These are phyloP conservation scores for Akanthomyces dipterigenus DNA, from an alignment of 2,329 filamentous ascomycete genomes.

Conservation along the genomic window DNA sequence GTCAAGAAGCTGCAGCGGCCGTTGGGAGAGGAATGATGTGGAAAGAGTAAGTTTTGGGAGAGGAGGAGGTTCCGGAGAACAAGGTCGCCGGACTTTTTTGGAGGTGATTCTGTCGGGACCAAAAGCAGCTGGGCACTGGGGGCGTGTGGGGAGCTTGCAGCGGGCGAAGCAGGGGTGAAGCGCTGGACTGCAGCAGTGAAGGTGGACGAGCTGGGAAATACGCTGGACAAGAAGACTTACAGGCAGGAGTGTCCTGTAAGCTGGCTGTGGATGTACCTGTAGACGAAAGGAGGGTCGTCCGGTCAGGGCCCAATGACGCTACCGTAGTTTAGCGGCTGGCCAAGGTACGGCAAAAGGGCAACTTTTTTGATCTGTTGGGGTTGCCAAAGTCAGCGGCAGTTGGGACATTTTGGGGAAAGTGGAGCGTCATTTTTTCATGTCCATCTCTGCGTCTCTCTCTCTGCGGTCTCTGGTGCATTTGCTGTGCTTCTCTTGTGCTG, in stretches of 20 bases:
- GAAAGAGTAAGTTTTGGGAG: background rate
- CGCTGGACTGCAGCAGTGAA: background rate
- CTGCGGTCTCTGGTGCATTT: background rate
- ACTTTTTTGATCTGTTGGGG: constrained; percentile 9
- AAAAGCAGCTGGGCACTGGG: background rate
- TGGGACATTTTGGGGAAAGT: constrained; percentile 6
- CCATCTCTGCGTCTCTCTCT: background rate
- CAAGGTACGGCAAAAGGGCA: background rate
- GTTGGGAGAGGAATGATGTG: background rate
- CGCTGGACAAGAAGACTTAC: background rate
- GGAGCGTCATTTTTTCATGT: background rate
- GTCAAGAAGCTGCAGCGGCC: background rate
- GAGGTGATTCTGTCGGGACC: background rate
- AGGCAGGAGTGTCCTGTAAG: background rate
- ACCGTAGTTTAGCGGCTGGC: background rate
- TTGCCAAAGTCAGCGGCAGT: constrained; percentile 4
- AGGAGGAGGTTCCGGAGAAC: background rate
- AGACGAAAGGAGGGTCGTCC: background rate
- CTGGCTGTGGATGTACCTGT: background rate
- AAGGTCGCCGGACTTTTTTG: background rate
- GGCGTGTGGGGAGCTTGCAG: background rate
- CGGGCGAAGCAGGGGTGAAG: background rate
- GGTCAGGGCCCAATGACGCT: background rate
- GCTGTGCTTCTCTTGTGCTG: background rate
- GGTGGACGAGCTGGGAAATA: too few relatives aligned